A percentile compares a stretch with the other conserved stretches of the same genome.
Conservation (phyloP, 345 rosid species). For the Mangifera indica region DNA sequence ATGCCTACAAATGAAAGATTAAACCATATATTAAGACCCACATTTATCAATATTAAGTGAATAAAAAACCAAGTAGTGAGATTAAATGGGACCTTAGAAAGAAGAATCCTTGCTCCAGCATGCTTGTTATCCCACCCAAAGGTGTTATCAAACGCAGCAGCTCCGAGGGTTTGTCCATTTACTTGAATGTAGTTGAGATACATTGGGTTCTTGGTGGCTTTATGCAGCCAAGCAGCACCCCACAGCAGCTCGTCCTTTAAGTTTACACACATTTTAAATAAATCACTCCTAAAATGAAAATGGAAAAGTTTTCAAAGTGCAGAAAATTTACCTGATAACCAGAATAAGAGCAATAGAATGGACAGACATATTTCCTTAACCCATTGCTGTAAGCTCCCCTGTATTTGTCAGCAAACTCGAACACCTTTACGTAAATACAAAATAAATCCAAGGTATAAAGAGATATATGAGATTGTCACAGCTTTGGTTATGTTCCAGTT, state of each 20-base stretch:
- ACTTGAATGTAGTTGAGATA: slow-evolving; percentile 69
- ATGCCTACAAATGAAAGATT: slow-evolving; percentile 38
- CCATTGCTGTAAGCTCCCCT: slow-evolving; percentile 68
- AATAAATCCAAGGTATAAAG: neutral
- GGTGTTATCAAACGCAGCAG: slow-evolving; percentile 73
- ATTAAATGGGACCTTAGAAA: slow-evolving; percentile 58
- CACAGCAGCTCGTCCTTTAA: slow-evolving; percentile 85
- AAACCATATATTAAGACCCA: neutral
- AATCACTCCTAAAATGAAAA: neutral
- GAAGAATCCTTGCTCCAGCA: slow-evolving; percentile 87
- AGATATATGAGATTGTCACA: too few relatives aligned
- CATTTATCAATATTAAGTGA: neutral
- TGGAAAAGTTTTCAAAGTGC: neutral
- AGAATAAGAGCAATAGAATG: slow-evolving; percentile 70
- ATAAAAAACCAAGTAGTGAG: neutral
- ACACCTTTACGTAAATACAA: slow-evolving; percentile 42
- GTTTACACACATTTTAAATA: neutral
- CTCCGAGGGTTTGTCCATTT: slow-evolving; percentile 85
- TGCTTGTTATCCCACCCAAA: slow-evolving; percentile 99
- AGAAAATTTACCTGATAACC: slow-evolving; percentile 51
- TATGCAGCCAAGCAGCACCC: slow-evolving; percentile 98
- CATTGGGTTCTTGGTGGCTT: slow-evolving; percentile 66
- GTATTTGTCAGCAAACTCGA: slow-evolving; percentile 64
- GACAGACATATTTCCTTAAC: slow-evolving; percentile 52
- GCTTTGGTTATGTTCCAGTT: too few relatives aligned